Evolutionary conservation across 306 rosid genomes (phyloP).

Genomic region (Neltuma alba): DNA sequence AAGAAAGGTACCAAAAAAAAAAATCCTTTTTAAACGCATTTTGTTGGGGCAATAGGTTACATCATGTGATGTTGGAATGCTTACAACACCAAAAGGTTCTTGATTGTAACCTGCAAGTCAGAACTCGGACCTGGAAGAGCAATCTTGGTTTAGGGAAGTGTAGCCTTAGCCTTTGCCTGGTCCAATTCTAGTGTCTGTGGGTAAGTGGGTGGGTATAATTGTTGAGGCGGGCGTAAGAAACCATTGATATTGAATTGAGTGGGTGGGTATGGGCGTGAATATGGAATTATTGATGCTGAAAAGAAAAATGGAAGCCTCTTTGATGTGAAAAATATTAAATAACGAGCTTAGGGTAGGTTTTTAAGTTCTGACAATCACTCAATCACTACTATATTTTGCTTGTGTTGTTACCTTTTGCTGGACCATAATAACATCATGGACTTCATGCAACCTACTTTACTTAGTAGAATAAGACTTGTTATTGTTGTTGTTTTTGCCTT

Average conservation of each 20-base stretch:
- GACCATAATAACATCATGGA: background rate
- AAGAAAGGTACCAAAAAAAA: background rate
- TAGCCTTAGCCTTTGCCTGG: background rate
- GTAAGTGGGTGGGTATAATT: background rate
- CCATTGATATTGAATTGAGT: background rate
- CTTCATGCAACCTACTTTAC: background rate
- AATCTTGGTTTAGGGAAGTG: background rate
- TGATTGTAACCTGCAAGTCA: background rate
- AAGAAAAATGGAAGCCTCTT: background rate
- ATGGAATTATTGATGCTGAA: background rate
- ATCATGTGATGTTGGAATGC: background rate
- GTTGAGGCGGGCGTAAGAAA: background rate
- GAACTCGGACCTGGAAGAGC: background rate
- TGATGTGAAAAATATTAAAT: background rate
- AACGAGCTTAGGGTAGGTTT: background rate
- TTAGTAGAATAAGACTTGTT: background rate
- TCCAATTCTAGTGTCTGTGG: background rate
- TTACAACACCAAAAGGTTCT: background rate
- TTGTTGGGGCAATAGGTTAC: constrained; percentile 12
- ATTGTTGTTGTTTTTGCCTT: constrained; percentile 9
- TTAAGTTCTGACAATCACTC: background rate
- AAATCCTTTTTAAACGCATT: background rate
- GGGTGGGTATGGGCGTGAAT: background rate
- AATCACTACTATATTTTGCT: background rate
- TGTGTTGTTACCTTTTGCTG: background rate